Base-by-base conservation (phyloP, 2,329 filamentous ascomycete genomes). In the Cladophialophora immunda region DNA sequence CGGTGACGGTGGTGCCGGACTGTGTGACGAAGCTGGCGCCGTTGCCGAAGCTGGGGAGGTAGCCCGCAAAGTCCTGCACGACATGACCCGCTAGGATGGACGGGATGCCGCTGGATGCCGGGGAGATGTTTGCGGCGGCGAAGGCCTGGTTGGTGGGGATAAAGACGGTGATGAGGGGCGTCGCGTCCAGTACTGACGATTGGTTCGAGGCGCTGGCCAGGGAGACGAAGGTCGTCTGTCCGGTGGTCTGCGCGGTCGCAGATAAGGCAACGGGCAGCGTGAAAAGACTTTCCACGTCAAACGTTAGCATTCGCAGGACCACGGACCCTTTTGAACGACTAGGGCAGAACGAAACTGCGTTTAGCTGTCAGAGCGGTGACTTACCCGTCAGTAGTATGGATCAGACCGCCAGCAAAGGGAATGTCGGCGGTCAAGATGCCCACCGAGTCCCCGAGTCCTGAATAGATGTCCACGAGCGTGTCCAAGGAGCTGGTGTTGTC, bases 381-480 rank as follows among this genome's bases (percentile, higher is more conserved):
- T 50, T 53, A 61, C 58, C 58, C 58, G 30, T 61, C 45, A 19
- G 58, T 61, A 13, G 58, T 61, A 19, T 61, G 58, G 17, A 61
- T 61, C 25, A 61, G 11, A 27, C 58, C 58, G 32, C 58, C 58
- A 38, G n/a, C 29, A 9, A 34, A 61, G 19, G 58, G 41, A 30
- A 61, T 50, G 45, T 61, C 58, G 41, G 27, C 58, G 13, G 58
- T 61, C 5, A 61, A 19, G 41, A 61, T 36, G 13, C 47, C 47
- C 2, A 61, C 38, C 3, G 58, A 61, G n/a, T 61, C n/a, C 7
- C 58, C 58, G 9, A 61, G 58, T 17, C 58, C 58, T n/a, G 58
- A 61, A 34, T 32, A 34, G n/a, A 61, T 22, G 22, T 61, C 47
- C 47, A 61, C 41, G 27, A 34, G 45, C 17, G 58, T 50, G 17